Evolutionary conservation across 257 asterid species (phyloP).

Genomic region (Jasminum sambac): DNA sequence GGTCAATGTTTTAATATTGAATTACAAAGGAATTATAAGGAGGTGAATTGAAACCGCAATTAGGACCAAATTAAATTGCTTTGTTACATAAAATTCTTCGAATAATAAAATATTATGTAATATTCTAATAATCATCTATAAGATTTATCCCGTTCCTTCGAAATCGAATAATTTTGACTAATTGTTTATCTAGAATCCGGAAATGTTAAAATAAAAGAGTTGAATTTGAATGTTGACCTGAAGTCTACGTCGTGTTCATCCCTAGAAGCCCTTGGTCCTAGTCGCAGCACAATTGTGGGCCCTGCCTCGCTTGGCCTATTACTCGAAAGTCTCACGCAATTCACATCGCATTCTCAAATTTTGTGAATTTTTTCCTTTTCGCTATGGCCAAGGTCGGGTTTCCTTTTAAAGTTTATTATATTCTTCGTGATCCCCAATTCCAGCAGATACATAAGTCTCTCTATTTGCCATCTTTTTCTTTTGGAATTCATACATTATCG

Average conservation of each 20-base stretch:
- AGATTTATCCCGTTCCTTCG: neutral
- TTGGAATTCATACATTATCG: no score
- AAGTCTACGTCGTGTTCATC: neutral
- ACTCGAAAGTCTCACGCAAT: neutral
- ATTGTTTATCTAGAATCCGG: neutral
- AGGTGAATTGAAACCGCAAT: no score
- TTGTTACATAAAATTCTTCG: no score
- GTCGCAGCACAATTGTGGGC: neutral
- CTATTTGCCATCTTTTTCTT: no score
- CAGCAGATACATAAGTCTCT: no score
- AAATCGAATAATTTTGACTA: neutral
- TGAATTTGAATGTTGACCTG: neutral
- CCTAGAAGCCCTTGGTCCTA: neutral
- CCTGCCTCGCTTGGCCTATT: conserved; percentile 1
- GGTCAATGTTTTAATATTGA: no score
- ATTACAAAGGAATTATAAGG: no score
- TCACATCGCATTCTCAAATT: neutral
- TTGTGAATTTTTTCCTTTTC: neutral
- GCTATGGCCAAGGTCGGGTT: neutral
- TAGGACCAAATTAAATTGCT: no score
- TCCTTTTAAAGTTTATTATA: no score
- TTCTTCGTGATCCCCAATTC: no score
- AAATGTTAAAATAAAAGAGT: neutral
- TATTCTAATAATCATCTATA: neutral
- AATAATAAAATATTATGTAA: no score